phyloP scores from a whole-genome alignment of 2,329 filamentous ascomycete genomes.

The Alternaria arborescens region DNA sequence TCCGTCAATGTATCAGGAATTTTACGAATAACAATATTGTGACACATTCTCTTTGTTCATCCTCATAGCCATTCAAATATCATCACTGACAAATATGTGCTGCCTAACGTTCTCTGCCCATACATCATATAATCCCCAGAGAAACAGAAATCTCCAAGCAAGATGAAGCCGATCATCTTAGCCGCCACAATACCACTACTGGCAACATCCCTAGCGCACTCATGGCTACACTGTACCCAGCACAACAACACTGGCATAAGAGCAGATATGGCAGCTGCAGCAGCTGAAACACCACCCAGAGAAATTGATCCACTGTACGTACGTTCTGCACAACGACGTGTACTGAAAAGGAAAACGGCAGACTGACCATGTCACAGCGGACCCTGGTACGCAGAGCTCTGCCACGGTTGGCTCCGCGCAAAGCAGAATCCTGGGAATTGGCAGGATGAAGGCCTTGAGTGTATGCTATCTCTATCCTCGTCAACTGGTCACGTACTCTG shows the following conservation, averaged over 20 bases:
- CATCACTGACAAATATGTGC: neutral
- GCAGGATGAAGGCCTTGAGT: conserved; percentile 2
- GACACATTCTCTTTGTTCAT: neutral
- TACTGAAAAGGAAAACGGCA: neutral
- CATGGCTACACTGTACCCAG: conserved; percentile 37
- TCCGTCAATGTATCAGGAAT: neutral
- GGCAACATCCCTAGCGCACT: conserved; percentile 28
- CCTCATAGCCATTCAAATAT: neutral
- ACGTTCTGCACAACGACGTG: neutral
- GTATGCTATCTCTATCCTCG: neutral
- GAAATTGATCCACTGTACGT: neutral
- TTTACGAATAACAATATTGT: neutral
- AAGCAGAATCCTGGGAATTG: conserved; percentile 19
- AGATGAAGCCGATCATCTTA: neutral
- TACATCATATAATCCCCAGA: too few species aligned
- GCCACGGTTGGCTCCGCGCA: conserved; percentile 20
- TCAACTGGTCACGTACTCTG: neutral
- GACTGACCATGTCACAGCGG: conserved; percentile 4
- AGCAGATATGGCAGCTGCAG: neutral
- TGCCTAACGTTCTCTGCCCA: neutral
- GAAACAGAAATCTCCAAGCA: too few species aligned
- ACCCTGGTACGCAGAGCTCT: conserved; percentile 16
- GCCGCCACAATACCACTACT: conserved; percentile 1
- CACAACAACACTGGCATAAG: conserved; percentile 30
- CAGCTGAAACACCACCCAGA: neutral